phyloP scores from a whole-genome alignment of 371 early-diverging fungal species.

The Chytridiales sp. region DNA sequence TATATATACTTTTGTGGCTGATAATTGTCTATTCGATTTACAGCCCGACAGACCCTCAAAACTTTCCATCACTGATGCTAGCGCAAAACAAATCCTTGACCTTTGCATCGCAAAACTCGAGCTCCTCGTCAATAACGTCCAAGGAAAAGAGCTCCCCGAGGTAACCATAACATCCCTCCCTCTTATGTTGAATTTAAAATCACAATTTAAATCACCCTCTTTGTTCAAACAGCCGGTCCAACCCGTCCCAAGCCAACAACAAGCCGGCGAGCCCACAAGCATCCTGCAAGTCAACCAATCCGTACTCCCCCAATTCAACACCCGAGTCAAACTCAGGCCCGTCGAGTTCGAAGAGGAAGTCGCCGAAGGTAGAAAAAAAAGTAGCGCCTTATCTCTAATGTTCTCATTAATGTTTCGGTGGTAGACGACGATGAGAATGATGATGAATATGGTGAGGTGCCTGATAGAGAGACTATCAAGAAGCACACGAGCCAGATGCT shows the following conservation, averaged over 20 bases:
- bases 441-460: conserved; percentile 53
- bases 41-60: conserved; percentile 37
- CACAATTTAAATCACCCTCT: no score
- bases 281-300: conserved; percentile 49
- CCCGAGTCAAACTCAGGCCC: conserved; percentile 53
- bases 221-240: conserved; percentile 28
- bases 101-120: conserved; percentile 46
- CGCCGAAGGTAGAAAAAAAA: conserved; percentile 13
- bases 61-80: conserved; percentile 33
- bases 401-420: background rate
- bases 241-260: conserved; percentile 35
- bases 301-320: conserved; percentile 49
- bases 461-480: conserved; percentile 60
- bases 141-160: conserved; percentile 55
- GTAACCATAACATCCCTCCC: conserved; percentile 28
- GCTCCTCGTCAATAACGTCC: conserved; percentile 31
- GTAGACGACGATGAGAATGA: conserved; percentile 54
- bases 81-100: conserved; percentile 42
- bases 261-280: conserved; percentile 46
- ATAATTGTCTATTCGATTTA: background rate
- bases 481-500: conserved; percentile 55
- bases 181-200: background rate
- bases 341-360: conserved; percentile 51
- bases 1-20: background rate
- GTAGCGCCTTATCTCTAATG: background rate